These are phyloP conservation scores for Ustilago lituana DNA, from an alignment of 1,284 basidiomycete species.

Conservation along the genomic window DNA sequence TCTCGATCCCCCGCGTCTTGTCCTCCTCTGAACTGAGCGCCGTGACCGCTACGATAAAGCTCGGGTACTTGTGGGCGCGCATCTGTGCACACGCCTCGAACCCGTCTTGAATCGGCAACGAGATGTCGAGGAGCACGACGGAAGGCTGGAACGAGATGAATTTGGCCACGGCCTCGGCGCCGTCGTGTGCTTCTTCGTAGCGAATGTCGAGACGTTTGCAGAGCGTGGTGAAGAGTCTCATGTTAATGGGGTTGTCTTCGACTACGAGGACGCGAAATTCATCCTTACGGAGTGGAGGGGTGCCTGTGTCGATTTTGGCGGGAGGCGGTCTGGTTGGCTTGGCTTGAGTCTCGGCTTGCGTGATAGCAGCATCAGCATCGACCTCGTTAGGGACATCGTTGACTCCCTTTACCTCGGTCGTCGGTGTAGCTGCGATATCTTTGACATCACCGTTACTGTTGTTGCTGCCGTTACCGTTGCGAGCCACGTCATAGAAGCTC, in stretches of 20 bases:
- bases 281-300: conserved; percentile 1
- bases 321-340: conserved; percentile 2
- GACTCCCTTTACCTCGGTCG: not conserved
- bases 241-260: conserved; percentile 62
- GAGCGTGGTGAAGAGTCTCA: conserved; percentile 51
- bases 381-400: conserved; percentile 6
- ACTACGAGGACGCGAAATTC: conserved; percentile 56
- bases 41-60: conserved; percentile 56
- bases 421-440: not conserved
- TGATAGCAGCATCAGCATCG: not conserved
- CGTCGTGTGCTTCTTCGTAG: conserved; percentile 54
- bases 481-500: not conserved
- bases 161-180: conserved; percentile 51
- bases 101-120: conserved; percentile 54
- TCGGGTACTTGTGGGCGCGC: conserved; percentile 37
- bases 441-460: no score
- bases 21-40: conserved; percentile 54
- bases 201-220: conserved; percentile 38
- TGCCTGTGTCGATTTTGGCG: conserved; percentile 15
- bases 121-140: conserved; percentile 59
- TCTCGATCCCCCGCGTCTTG: conserved; percentile 44
- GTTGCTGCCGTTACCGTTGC: no score
- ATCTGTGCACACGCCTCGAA: conserved; percentile 56
- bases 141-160: conserved; percentile 47
- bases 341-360: not conserved